Evolutionary conservation across 2,329 filamentous ascomycete species (phyloP), one percentile per base, ranked within the genome.

Genomic region (Colletotrichum limetticola): DNA sequence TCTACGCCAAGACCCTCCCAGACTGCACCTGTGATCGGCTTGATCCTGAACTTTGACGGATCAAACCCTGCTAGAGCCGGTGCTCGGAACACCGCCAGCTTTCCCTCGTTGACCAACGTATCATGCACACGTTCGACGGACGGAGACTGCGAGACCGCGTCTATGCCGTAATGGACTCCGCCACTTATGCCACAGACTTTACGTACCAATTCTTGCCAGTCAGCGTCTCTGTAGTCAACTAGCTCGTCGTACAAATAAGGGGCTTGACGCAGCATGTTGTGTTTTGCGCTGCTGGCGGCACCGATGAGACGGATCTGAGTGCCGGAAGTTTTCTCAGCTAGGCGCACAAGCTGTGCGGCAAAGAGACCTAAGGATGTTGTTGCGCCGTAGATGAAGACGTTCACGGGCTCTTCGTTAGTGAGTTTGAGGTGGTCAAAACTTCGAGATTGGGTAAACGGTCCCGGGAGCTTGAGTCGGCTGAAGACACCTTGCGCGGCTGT

Each of bases 401-500:
- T 76, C 1, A 73, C 65, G 11, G 58, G 22, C 1, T 35, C 37
- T 3, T 11, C 35, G 8, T 9, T 16, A 1, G 1, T 24, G 53
- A 42, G 49, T 1, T 11, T 26, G 28, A 42, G 35, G 35, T 42
- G 35, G 35, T 42, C 16, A 2, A 42, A 16, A 42, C 3, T 42
- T 7, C 7, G 26, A 1, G 55, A 32, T 22, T 62, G 19, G 1
- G 8, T 5, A 1, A 85, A 86, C 0, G 84, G 83, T 1, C 78
- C 74, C 0, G 76, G 74, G 2, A 86, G 66, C 0, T 79, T 80
- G 5, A 86, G 76, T 0, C 85, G 79, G 24, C 75, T 76, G 61
- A 81, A 86, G 3, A 86, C 52, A 0, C 77, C 81, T 67, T 86
- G 85, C 0, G 85, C 84, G 3, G 83, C 85, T 0, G 85, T 86